Conservation (phyloP, 176 grass and related monocot genomes). For the Panicum miliaceum region DNA sequence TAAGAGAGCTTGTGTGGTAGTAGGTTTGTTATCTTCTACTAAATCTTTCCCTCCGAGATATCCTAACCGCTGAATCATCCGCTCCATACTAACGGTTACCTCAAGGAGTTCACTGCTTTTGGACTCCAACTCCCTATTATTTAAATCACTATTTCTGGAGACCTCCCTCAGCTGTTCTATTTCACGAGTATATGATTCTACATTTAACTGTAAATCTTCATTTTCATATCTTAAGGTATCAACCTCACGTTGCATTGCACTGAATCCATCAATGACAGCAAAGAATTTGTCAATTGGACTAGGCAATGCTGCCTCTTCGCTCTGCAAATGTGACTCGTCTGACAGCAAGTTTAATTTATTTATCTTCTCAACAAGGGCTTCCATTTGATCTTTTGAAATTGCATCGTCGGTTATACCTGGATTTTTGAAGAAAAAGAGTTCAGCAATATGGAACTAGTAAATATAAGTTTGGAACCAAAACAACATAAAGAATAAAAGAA, state of each 20-base stretch:
- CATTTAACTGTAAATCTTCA: conserved; percentile 74
- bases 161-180: conserved; percentile 71
- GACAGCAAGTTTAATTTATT: conserved; percentile 57
- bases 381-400: conserved; percentile 71
- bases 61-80: conserved; percentile 73
- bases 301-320: conserved; percentile 44
- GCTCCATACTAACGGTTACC: conserved; percentile 73
- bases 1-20: conserved; percentile 59
- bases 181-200: conserved; percentile 70
- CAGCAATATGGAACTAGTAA: conserved; percentile 41
- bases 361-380: conserved; percentile 75
- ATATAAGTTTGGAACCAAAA: conserved; percentile 32
- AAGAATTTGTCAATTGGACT: conserved; percentile 70
- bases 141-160: conserved; percentile 54
- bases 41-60: conserved; percentile 71
- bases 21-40: conserved; percentile 66
- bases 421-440: conserved; percentile 39
- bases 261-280: conserved; percentile 72
- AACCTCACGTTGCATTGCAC: conserved; percentile 53
- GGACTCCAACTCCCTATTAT: conserved; percentile 56
- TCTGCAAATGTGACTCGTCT: conserved; percentile 37
- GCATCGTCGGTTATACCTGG: conserved; percentile 51
- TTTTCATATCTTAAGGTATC: conserved; percentile 74
- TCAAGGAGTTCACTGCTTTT: conserved; percentile 69
- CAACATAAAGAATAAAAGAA: conserved; percentile 20